A percentile compares a stretch with the other conserved stretches of the same genome.
Evolutionary conservation across 1,284 basidiomycete species (phyloP).

Genomic region (Rhodotorula sp.): DNA sequence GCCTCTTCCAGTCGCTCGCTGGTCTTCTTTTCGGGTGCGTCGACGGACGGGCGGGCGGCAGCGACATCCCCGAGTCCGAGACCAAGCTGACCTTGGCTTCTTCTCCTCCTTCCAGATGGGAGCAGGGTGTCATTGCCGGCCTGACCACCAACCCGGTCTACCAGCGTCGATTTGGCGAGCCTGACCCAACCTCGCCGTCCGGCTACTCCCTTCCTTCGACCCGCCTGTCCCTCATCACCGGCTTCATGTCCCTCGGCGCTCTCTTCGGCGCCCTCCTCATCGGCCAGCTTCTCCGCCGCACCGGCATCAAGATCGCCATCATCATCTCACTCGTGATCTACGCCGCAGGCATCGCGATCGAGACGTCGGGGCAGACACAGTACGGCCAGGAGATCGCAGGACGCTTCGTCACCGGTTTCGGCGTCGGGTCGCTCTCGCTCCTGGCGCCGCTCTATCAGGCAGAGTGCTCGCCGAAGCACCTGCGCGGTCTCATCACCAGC

Average conservation of each 20-base stretch:
- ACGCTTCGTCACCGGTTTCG: conserved; percentile 44
- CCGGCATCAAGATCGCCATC: conserved; percentile 36
- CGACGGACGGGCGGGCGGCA: not conserved
- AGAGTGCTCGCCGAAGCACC: conserved; percentile 47
- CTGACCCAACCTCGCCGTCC: conserved; percentile 19
- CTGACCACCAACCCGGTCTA: conserved; percentile 30
- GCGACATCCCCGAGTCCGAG: not conserved
- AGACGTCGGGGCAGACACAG: conserved; percentile 46
- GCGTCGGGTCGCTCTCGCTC: conserved; percentile 40
- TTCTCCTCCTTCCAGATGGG: conserved; percentile 17
- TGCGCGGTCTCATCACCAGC: conserved; percentile 49
- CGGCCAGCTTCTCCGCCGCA: conserved; percentile 9
- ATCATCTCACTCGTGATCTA: conserved; percentile 48
- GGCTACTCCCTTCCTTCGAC: conserved; percentile 36
- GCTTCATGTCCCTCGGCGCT: conserved; percentile 35
- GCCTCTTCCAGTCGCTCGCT: conserved; percentile 38
- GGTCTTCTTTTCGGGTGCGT: conserved; percentile 36
- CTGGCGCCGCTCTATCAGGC: conserved; percentile 54
- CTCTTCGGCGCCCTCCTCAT: conserved; percentile 35
- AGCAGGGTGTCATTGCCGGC: conserved; percentile 35
- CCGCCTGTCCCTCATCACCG: conserved; percentile 36
- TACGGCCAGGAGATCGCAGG: conserved; percentile 51
- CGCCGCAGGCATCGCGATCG: conserved; percentile 52
- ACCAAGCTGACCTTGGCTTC: not conserved
- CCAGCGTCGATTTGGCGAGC: conserved; percentile 34